Base-by-base conservation (phyloP, 2,329 filamentous ascomycete genomes). In the Paradendryphiella salina region DNA sequence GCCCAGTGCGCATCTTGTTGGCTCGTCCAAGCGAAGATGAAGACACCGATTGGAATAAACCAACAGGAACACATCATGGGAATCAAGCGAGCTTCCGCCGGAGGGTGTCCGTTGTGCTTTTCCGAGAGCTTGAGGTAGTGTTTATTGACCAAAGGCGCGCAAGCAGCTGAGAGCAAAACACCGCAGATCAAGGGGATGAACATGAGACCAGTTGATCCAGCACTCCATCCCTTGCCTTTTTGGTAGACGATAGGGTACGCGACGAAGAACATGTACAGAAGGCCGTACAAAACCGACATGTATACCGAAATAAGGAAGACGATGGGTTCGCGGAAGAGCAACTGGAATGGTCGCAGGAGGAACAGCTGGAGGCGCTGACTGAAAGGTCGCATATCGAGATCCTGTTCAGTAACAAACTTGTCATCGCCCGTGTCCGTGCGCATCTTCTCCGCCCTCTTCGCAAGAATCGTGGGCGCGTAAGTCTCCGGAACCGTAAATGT, bases 401-500 rank as follows among this genome's bases (percentile, higher is more conserved):
- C 90, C 65, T 87, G 82, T 71, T 94, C 89, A 0, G 90, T 93
- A 32, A 90, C 87, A 66, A 86, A 87, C 54, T 82, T 82, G 1
- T 76, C 60, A 55, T 89, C 82, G 17, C 86, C 85, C 1, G 88
- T 87, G 26, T 84, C 73, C 67, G 86, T 83, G 44, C 90, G 82
- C 54, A 94, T 76, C 70, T 89, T 88, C 65, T 80, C 79, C 2
- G 91, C 91, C 10, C 90, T 82, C 23, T 75, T 76, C 44, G 83
- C 81, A 13, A 96, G 82, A 42, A 96, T 85, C 0, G 84, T 88
- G 0, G 91, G 90, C 0, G 90, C 86, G 70, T 94, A 96, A 0
- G 91, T 96, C 73, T 96, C 91, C 1, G 90, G 89, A 0, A 96
- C 86, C n/a, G 89, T 94, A 73, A 95, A 92, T 23, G 86, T 87